phyloP scores from a whole-genome alignment of 179 eudicot species.

The Silene coronaria region DNA sequence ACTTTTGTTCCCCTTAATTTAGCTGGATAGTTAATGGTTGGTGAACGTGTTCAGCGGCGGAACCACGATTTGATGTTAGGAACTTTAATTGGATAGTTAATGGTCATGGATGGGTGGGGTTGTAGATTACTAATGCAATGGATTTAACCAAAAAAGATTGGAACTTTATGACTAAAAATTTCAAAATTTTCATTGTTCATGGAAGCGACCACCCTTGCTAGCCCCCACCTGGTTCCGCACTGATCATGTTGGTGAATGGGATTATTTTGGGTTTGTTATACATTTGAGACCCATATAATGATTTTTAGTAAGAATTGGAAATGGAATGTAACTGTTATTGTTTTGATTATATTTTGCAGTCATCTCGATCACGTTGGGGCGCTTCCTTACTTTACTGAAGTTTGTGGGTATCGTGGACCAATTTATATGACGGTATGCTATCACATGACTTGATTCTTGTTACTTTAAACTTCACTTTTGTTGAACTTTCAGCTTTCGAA shows the following conservation, averaged over 20 bases:
- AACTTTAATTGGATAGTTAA: no score
- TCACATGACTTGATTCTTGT: not conserved
- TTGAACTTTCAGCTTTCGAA: not conserved
- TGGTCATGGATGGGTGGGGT: no score
- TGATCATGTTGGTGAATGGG: no score
- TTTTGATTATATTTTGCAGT: conserved; percentile 34
- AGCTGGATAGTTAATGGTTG: not conserved
- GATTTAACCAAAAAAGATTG: no score
- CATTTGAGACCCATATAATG: not conserved
- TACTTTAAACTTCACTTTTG: not conserved
- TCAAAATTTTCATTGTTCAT: no score
- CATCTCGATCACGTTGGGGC: conserved; percentile 93
- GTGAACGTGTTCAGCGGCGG: not conserved
- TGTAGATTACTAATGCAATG: not conserved
- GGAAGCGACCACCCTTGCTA: no score
- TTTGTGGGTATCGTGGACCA: conserved; percentile 88
- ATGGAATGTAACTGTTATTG: not conserved
- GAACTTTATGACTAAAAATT: no score
- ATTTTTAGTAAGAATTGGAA: not conserved
- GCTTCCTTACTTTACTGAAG: conserved; percentile 90
- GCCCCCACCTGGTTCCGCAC: no score
- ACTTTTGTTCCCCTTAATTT: not conserved
- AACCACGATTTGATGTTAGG: not conserved
- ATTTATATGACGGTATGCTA: conserved; percentile 84
- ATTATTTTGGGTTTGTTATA: not conserved